Conservation (phyloP, 169 alveolate species). For the Perkinsus olseni region DNA sequence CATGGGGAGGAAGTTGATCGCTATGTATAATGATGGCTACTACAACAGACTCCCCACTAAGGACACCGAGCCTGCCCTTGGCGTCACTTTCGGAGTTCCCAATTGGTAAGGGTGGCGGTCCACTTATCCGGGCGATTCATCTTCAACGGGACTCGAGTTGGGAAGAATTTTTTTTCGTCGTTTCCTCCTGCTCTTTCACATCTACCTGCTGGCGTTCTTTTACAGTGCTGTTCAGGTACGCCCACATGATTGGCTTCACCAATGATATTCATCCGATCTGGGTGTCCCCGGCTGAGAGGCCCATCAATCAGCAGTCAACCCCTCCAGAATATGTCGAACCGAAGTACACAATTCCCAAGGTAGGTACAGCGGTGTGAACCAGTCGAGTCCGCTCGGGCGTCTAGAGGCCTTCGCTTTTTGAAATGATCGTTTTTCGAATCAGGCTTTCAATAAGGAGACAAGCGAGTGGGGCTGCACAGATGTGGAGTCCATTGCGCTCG, state of each 20-base stretch:
- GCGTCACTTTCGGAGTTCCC: constrained; percentile 1
- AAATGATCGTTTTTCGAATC: not conserved
- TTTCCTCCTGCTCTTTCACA: too few relatives aligned
- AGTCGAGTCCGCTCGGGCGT: too few relatives aligned
- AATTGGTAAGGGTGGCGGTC: not conserved
- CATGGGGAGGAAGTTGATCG: not conserved
- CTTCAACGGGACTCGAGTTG: too few relatives aligned
- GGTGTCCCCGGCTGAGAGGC: not conserved
- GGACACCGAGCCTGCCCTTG: not conserved
- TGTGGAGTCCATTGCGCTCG: not conserved
- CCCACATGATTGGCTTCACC: not conserved
- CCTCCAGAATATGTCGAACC: not conserved
- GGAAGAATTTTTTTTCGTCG: too few relatives aligned
- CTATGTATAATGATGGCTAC: constrained; percentile 11
- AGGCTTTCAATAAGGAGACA: not conserved
- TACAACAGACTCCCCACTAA: not conserved
- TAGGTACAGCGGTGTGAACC: too few relatives aligned
- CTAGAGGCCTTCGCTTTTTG: not conserved
- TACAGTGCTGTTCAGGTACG: too few relatives aligned
- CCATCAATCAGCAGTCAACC: not conserved
- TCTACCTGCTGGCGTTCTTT: too few relatives aligned
- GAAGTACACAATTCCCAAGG: not conserved
- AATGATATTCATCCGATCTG: constrained; percentile 6
- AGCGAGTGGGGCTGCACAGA: not conserved
- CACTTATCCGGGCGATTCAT: too few relatives aligned